Conservation (phyloP, 352 stramenopile genomes). For the Phytopythium cucurbitacearum region DNA sequence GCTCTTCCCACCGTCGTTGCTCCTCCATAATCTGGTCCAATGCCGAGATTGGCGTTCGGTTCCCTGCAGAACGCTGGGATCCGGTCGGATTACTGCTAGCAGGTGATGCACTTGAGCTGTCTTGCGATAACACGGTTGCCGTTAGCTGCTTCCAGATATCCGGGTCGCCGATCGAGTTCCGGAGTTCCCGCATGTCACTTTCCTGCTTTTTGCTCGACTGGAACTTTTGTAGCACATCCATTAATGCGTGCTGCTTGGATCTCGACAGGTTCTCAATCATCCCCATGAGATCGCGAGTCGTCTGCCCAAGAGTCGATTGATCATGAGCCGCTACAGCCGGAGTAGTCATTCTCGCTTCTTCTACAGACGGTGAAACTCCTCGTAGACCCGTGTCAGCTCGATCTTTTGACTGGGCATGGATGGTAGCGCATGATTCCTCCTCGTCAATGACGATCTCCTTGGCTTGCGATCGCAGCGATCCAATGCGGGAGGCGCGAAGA, state of each 20-base stretch:
- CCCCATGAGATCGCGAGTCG: conserved; percentile 52
- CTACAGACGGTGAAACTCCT: no score
- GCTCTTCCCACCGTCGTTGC: conserved; percentile 55
- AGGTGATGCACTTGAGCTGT: background rate
- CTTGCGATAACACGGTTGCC: conserved; percentile 12
- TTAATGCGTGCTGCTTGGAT: conserved; percentile 56
- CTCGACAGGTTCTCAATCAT: conserved; percentile 71
- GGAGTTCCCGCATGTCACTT: conserved; percentile 45
- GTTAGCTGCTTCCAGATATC: conserved; percentile 73
- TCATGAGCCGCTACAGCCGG: background rate
- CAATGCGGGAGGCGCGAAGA: background rate
- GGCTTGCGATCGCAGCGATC: background rate
- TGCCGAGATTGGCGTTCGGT: conserved; percentile 1
- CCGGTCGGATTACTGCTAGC: no score
- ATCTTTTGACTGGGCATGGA: no score
- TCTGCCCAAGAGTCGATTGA: conserved; percentile 6
- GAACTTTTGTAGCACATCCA: conserved; percentile 62
- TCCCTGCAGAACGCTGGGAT: no score
- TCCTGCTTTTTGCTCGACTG: conserved; percentile 44
- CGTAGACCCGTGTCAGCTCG: no score
- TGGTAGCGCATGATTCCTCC: no score
- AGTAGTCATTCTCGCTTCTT: conserved; percentile 11
- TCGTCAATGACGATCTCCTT: conserved; percentile 25
- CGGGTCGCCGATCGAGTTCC: conserved; percentile 66
- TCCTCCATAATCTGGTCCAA: conserved; percentile 50